These are phyloP conservation scores for Talaromyces nanjingensis DNA, from an alignment of 495 filamentous ascomycete genomes.

Conservation along the genomic window DNA sequence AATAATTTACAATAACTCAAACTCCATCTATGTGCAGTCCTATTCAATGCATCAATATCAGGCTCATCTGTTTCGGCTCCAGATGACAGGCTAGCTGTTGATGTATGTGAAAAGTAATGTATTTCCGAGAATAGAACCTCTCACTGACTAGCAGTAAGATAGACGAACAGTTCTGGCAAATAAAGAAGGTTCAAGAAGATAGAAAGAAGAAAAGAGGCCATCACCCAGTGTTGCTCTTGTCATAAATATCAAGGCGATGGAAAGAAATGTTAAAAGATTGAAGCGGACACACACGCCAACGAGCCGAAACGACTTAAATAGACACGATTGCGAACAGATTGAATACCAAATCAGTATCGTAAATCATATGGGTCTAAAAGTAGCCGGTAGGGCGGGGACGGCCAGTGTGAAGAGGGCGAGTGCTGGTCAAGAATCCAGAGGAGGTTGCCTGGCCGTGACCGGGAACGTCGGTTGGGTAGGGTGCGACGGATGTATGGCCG, in stretches of 20 bases:
- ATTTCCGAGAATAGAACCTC: neutral
- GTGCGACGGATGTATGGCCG: constrained; percentile 10
- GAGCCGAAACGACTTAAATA: neutral
- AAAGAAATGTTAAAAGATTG: neutral
- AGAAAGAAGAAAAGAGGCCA: constrained; percentile 4
- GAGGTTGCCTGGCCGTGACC: constrained; percentile 25
- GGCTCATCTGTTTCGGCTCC: neutral
- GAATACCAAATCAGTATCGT: neutral
- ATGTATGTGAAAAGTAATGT: neutral
- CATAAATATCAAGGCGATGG: neutral
- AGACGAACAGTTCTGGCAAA: neutral
- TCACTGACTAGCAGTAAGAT: constrained; percentile 1
- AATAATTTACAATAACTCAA: neutral
- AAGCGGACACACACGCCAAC: neutral
- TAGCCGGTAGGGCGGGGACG: neutral
- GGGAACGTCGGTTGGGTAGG: constrained; percentile 15
- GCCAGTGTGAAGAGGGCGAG: constrained; percentile 13
- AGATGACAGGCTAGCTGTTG: constrained; percentile 6
- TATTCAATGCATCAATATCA: constrained; percentile 2
- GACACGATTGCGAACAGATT: neutral
- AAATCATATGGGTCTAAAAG: constrained; percentile 1
- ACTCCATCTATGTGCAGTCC: constrained; percentile 7
- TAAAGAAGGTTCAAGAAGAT: neutral
- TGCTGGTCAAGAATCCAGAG: constrained; percentile 31
- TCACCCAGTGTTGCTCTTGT: neutral